Base-by-base conservation (phyloP, 345 rosid species). In the Gossypium anomalum region DNA sequence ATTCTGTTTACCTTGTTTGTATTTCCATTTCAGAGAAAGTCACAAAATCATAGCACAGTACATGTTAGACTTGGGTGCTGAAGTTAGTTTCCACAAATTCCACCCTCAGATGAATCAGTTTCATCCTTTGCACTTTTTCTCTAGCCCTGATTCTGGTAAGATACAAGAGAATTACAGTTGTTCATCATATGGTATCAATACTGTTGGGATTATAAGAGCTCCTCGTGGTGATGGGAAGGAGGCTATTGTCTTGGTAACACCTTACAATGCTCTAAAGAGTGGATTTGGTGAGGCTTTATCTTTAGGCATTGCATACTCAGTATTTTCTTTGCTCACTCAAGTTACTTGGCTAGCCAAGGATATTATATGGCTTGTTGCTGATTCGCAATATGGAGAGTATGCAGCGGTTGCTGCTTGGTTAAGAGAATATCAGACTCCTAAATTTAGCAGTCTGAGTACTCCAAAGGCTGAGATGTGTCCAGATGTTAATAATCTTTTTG, bases 331-430 rank as follows among this genome's bases (percentile, higher is more conserved):
- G 89, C 96, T 93, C 72, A 69, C 84, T 61, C 84, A 86, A 82
- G 97, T 91, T 65, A 86, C 97, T 23, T 93, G 99, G 99, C 87
- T 91, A 71, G 97, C 97, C 76, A 93, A 93, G 81, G 98, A 95
- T 84, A 81, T 91, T 57, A 74, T 95, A 73, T 93, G 94, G 98
- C 92, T 93, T 53, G 82, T 91, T 75, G 92, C 97, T 23, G 98
- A 93, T 85, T 93, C 97, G 60, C 86, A 81, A 55, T 85, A 83
- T 83, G 99, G 98, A 72, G 97, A 95, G 67, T 83, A 91, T 83
- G 87, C 88, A 15, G 79, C 99, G 45, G 96, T 93, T 81, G 78
- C 86, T 80, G 84, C 98, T 68, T 95, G 97, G 99, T 78, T 95
- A 74, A 85, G 63, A 77, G 98, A 93, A 82, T 95, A 93, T 84